These are phyloP conservation scores for Phytophthora rubi DNA, from an alignment of 352 stramenopile species.

Conservation along the genomic window DNA sequence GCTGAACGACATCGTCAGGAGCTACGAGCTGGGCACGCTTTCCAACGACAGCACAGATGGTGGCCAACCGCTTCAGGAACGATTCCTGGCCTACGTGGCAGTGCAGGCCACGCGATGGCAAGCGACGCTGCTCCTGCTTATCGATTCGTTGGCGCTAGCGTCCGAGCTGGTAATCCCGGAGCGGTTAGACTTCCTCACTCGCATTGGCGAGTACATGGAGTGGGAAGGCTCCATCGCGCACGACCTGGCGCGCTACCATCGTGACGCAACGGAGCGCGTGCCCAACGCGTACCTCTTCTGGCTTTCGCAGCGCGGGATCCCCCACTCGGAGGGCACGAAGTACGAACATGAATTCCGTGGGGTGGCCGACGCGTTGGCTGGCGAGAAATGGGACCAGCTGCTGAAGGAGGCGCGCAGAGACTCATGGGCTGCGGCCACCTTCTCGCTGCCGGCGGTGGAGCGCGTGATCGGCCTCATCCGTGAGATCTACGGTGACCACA, in stretches of 20 bases:
- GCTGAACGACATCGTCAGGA: constrained; percentile 68
- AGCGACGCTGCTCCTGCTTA: constrained; percentile 78
- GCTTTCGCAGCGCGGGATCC: constrained; percentile 55
- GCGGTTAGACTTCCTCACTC: constrained; percentile 64
- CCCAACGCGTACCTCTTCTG: constrained; percentile 84
- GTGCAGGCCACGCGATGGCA: constrained; percentile 85
- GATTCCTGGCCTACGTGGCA: constrained; percentile 66
- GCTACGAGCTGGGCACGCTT: constrained; percentile 53
- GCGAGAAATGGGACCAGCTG: constrained; percentile 57
- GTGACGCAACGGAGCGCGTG: constrained; percentile 63
- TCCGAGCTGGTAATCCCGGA: constrained; percentile 63
- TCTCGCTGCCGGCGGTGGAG: constrained; percentile 67
- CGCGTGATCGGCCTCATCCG: constrained; percentile 65
- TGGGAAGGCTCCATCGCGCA: constrained; percentile 87
- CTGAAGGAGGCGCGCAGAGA: constrained; percentile 39
- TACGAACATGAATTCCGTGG: constrained; percentile 59
- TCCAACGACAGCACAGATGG: constrained; percentile 18
- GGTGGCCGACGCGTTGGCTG: constrained; percentile 41
- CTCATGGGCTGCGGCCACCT: constrained; percentile 40
- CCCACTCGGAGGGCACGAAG: constrained; percentile 36
- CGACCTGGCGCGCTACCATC: constrained; percentile 73
- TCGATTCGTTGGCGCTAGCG: constrained; percentile 72
- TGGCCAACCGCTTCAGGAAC: constrained; percentile 28
- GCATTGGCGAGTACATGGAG: constrained; percentile 85
- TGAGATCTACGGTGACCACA: constrained; percentile 66